Evolutionary conservation across 805 yeast genomes (phyloP).

Genomic region (Cyberlindnera maritima): DNA sequence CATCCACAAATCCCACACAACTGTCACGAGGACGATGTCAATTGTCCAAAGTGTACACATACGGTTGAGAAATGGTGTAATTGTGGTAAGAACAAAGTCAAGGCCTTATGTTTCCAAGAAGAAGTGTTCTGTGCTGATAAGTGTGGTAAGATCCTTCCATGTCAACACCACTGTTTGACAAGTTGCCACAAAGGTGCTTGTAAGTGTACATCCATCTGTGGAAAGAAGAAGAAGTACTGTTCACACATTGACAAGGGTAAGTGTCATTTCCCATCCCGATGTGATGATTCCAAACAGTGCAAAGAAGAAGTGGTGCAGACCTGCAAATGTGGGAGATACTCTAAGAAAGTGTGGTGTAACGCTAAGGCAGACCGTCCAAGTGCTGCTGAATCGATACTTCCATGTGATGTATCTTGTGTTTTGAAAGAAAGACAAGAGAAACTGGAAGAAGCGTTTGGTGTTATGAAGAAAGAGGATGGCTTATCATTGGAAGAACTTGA

Average conservation of each 20-base stretch:
- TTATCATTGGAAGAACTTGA: slow-evolving; percentile 17
- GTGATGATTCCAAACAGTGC: slow-evolving; percentile 55
- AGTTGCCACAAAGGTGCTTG: slow-evolving; percentile 65
- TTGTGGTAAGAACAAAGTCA: slow-evolving; percentile 56
- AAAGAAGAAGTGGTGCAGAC: slow-evolving; percentile 43
- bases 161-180: slow-evolving; percentile 50
- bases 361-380: slow-evolving; percentile 37
- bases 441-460: slow-evolving; percentile 61
- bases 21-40: slow-evolving; percentile 65
- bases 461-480: slow-evolving; percentile 11
- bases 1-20: slow-evolving; percentile 66
- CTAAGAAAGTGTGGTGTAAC: slow-evolving; percentile 52
- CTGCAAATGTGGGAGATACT: slow-evolving; percentile 66
- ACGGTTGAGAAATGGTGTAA: slow-evolving; percentile 55
- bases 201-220: slow-evolving; percentile 62
- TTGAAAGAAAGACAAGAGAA: slow-evolving; percentile 55
- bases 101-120: slow-evolving; percentile 66
- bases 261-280: slow-evolving; percentile 61
- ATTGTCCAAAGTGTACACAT: slow-evolving; percentile 77
- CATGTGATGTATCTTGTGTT: slow-evolving; percentile 73
- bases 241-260: slow-evolving; percentile 61
- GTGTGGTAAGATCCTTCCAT: slow-evolving; percentile 52
- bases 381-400: slow-evolving; percentile 38
- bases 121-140: slow-evolving; percentile 65
- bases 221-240: slow-evolving; percentile 49